Base-by-base conservation (phyloP, 345 rosid genomes). In the Psidium guajava region DNA sequence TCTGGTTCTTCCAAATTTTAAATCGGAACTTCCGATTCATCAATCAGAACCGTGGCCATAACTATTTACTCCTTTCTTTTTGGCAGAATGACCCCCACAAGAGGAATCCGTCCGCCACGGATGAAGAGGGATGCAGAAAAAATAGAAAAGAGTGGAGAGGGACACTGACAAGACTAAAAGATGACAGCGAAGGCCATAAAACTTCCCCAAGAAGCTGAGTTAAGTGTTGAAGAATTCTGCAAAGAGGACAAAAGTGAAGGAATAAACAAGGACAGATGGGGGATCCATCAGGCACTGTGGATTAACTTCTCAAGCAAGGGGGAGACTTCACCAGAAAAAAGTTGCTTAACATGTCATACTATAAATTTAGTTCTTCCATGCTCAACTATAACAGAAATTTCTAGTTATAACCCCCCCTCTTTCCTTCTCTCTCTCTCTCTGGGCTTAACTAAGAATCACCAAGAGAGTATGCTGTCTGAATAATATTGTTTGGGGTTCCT, bases 211-310 rank as follows among this genome's bases (percentile, higher is more conserved):
- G 42, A 28, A 28, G 75, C 5, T 1, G 42, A 28, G 15, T 20
- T 7, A 0, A 3, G 42, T 3, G 18, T 28, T 14, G 10, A 0
- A 27, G 40, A 27, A 0, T 15, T 15, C 74, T 28, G 42, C 40
- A 28, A 28, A 61, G 2, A 28, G 74, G 74, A 61, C 42, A 28
- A 61, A 32, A 61, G 42, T 10, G 5, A 0, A 28, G 5, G 3
- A 15, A 28, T 28, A 61, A 28, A 3, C 40, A 15, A 28, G 42
- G 42, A 36, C 2, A 6, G 73, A 59, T 27, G 36, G 27, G 42
- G 42, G 74, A 28, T 61, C 42, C 74, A 64, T 64, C 22, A 7
- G 3, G 22, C 11, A 64, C 75, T 6, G 42, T 15, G 2, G 75
- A 64, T 64, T 64, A 64, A 69, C 77, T 69, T 69, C 77, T 32